A percentile compares a stretch with the other conserved stretches of the same genome.
These are phyloP conservation scores for Chionographis japonica DNA, from an alignment of 106 monocot genomes.

Conservation along the genomic window DNA sequence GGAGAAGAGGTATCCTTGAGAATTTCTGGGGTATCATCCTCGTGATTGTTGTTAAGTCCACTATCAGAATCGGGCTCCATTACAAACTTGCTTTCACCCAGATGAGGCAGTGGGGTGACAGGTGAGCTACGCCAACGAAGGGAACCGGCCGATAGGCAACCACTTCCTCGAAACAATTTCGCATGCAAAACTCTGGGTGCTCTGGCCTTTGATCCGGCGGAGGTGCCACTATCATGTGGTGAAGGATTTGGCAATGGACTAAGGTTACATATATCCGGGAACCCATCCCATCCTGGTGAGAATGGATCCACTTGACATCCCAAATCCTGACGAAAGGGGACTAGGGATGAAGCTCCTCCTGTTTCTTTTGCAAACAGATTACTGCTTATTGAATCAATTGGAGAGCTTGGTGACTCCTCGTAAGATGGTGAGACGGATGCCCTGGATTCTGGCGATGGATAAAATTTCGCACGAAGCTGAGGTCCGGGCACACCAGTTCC, in stretches of 20 bases:
- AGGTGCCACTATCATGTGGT: conserved; percentile 11
- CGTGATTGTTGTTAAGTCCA: conserved; percentile 9
- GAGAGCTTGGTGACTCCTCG: conserved; percentile 22
- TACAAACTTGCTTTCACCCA: conserved; percentile 31
- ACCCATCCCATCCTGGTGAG: conserved; percentile 47
- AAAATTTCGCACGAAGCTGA: conserved; percentile 18
- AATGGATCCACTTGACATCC: conserved; percentile 17
- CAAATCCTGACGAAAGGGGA: conserved; percentile 10
- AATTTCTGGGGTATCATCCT: conserved; percentile 44
- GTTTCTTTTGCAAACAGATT: neutral
- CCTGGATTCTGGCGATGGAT: conserved; percentile 40
- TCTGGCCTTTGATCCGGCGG: conserved; percentile 5
- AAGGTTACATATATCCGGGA: conserved; percentile 27
- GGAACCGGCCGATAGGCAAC: conserved; percentile 5
- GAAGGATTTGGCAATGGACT: conserved; percentile 23
- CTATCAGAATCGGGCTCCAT: conserved; percentile 24
- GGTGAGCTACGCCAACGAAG: conserved; percentile 34
- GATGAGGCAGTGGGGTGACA: conserved; percentile 31
- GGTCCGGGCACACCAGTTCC: conserved; percentile 18
- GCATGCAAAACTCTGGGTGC: conserved; percentile 13
- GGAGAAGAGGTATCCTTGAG: conserved; percentile 17
- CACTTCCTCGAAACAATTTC: conserved; percentile 20
- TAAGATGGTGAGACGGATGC: conserved; percentile 15
- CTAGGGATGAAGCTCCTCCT: conserved; percentile 10
- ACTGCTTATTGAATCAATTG: conserved; percentile 10